Evolutionary conservation across 2,329 filamentous ascomycete species (phyloP), one percentile per base, ranked within the genome.

Genomic region (Colletotrichum tofieldiae): DNA sequence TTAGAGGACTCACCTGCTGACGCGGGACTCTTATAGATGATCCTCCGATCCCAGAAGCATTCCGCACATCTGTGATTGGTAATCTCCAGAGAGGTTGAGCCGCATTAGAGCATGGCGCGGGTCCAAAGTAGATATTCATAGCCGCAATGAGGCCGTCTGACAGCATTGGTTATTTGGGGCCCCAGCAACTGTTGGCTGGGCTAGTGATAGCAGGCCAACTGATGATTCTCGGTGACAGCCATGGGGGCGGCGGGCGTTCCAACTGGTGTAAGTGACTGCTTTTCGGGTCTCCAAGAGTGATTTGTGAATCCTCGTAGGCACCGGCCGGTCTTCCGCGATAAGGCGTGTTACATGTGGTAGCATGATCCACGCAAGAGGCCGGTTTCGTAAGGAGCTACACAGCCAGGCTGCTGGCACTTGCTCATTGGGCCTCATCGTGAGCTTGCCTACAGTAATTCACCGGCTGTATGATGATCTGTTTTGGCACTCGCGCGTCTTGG

Each of bases 81-180:
- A 54, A 39, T 29, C 12, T 20, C n/a, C 14, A n/a, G 12, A 2
- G 32, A 32, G 18, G 6, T 43, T 47, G 58, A 70, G 65, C 47
- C 58, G 60, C 60, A 51, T 20, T 39, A 47, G 41, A 47, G 29
- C 45, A 39, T 37, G 29, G 16, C 35, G 29, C 26, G 23, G 43
- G 4, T 43, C 20, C 8, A 39, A 72, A 65, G 54, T 65, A 35
- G 55, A 72, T 52, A 55, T 65, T 64, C 66, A 72, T 54, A 65
- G 70, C 70, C 65, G 37, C 52, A 35, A 20, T 43, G 39, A 72
- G 39, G 66, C 70, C 65, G 37, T 70, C 41, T 43, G 20, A n/a
- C 35, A 26, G 29, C 47, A 23, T 43, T 60, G 49, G n/a, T 47
- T 1, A 56, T 55, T 35, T 20, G 60, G 39, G 23, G 52, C 58